These are phyloP conservation scores for Metarhizium humberi DNA, from an alignment of 2,329 filamentous ascomycete species.

Conservation along the genomic window DNA sequence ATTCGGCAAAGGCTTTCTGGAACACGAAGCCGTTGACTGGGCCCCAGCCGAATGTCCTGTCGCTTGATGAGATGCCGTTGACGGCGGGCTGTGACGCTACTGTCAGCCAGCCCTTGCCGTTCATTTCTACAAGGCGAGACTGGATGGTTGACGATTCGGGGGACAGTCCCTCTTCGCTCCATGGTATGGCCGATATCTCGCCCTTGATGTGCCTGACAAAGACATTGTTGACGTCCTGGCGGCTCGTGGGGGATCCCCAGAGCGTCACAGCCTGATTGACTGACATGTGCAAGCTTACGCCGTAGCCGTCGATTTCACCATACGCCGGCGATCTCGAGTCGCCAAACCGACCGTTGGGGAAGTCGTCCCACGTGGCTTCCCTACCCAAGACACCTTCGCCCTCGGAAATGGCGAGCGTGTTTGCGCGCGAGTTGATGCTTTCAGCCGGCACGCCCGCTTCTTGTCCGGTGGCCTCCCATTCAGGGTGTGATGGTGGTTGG, in stretches of 20 bases:
- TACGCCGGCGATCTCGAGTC: conserved; percentile 89
- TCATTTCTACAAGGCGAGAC: conserved; percentile 64
- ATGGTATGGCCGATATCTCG: conserved; percentile 73
- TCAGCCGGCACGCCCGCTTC: conserved; percentile 70
- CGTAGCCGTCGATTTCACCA: conserved; percentile 96
- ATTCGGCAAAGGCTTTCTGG: conserved; percentile 96
- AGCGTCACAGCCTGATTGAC: conserved; percentile 72
- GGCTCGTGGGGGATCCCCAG: conserved; percentile 70
- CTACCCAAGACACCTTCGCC: conserved; percentile 81
- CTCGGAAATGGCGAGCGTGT: conserved; percentile 88
- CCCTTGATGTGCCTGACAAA: conserved; percentile 78
- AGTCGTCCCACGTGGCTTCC: conserved; percentile 98
- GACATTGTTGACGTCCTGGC: conserved; percentile 64
- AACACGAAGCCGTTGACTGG: conserved; percentile 90
- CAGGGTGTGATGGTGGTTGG: conserved; percentile 46
- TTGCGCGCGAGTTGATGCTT: conserved; percentile 67
- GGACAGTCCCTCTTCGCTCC: conserved; percentile 84
- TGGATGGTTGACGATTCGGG: conserved; percentile 79
- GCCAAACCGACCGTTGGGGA: conserved; percentile 91
- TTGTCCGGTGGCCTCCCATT: conserved; percentile 63
- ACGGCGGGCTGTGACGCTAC: conserved; percentile 92
- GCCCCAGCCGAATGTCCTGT: conserved; percentile 86
- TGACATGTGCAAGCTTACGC: conserved; percentile 87
- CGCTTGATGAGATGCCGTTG: conserved; percentile 68
- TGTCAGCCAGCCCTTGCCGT: conserved; percentile 85